Conservation (phyloP, 148 eudicot species). For the Fagopyrum homotropicum region DNA sequence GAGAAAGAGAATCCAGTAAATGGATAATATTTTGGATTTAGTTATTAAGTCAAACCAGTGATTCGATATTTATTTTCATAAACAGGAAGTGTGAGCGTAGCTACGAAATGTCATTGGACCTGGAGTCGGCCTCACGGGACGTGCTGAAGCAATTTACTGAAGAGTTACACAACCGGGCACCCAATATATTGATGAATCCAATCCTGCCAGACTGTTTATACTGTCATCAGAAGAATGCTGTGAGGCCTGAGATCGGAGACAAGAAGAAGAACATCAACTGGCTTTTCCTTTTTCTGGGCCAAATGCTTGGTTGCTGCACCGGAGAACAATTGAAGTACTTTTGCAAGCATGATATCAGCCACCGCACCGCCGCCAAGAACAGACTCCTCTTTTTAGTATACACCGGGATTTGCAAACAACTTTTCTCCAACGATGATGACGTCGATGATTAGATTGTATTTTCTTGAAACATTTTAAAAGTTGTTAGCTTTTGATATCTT, state of each 20-base stretch:
- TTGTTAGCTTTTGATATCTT: too few relatives aligned
- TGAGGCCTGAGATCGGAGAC: conserved; percentile 36
- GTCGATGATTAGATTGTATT: background rate
- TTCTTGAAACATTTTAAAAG: too few relatives aligned
- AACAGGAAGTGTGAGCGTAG: conserved; percentile 40
- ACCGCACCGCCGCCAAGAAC: conserved; percentile 70
- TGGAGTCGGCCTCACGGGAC: conserved; percentile 30
- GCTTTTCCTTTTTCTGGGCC: conserved; percentile 63
- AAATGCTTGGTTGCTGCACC: conserved; percentile 52
- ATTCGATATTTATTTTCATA: background rate
- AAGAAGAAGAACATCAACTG: conserved; percentile 52
- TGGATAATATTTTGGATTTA: too few relatives aligned
- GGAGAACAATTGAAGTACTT: conserved; percentile 59
- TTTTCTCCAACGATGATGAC: conserved; percentile 9
- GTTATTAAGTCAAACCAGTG: too few relatives aligned
- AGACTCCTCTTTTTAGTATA: conserved; percentile 45
- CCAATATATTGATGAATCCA: conserved; percentile 27
- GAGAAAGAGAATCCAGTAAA: too few relatives aligned
- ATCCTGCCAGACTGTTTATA: conserved; percentile 27
- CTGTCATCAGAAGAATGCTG: conserved; percentile 37
- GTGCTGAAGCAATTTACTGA: conserved; percentile 15
- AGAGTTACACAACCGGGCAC: conserved; percentile 40
- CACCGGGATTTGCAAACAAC: conserved; percentile 38
- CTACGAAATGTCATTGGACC: conserved; percentile 31
- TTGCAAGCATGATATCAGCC: conserved; percentile 53